These are phyloP conservation scores for Coffea eugenioides DNA, from an alignment of 257 asterid species.

Conservation along the genomic window DNA sequence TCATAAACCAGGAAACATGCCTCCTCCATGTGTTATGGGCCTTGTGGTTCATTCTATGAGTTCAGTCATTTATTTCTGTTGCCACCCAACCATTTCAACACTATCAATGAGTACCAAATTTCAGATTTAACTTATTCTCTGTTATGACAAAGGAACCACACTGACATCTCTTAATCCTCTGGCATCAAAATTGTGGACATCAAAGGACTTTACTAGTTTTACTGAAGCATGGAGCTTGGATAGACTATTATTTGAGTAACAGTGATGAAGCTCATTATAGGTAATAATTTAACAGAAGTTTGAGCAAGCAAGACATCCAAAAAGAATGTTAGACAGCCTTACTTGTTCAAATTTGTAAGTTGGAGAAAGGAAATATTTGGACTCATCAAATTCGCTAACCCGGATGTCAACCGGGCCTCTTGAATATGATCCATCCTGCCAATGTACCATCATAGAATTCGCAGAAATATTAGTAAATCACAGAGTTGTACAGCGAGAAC, in stretches of 20 bases:
- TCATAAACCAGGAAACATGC: not conserved
- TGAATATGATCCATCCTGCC: slow-evolving; percentile 98
- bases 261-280: not conserved
- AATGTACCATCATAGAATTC: slow-evolving; percentile 20
- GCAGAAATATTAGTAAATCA: not conserved
- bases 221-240: not conserved
- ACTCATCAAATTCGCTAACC: slow-evolving; percentile 58
- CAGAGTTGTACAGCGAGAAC: not conserved
- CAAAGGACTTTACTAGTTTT: not conserved
- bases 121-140: not conserved
- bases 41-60: not conserved
- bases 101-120: not conserved
- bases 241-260: not conserved
- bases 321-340: slow-evolving; percentile 17
- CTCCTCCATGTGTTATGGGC: not conserved
- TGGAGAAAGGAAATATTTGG: slow-evolving; percentile 76
- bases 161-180: not conserved
- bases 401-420: slow-evolving; percentile 95
- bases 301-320: not conserved
- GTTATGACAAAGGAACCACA: not conserved
- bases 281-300: no score
- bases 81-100: not conserved
- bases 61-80: not conserved
- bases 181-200: not conserved
- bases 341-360: slow-evolving; percentile 95